Evolutionary conservation across 2,329 filamentous ascomycete genomes (phyloP), one percentile per base, ranked within the genome.

Genomic region (Beauveria rudraprayagi): DNA sequence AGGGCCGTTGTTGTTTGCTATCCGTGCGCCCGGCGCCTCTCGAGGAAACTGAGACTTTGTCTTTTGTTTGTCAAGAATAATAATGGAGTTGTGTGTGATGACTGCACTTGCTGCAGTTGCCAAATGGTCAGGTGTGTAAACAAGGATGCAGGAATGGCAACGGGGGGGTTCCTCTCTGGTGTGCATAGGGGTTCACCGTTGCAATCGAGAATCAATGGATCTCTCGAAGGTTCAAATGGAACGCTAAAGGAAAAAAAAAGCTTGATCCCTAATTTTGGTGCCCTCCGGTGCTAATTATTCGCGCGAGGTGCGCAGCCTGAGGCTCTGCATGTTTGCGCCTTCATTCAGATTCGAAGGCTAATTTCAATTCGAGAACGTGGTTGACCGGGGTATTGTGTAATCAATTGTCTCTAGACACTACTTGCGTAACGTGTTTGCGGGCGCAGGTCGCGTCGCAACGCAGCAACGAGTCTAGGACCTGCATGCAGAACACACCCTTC

Each of bases 1-100:
- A 56, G 41, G 53, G 41, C 26, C 43, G 28, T 24, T 43, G 34
- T 56, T 56, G 54, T 56, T 56, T 56, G 54, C 54, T 47, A 46
- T 56, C 54, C 26, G 41, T 56, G 54, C 54, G 10, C n/a, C 48
- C 30, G 16, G 28, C 48, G 28, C 48, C 28, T 28, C n/a, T 34
- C 10, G 28, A 10, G 28, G 28, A n/a, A 5, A n/a, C 24, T 47
- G 28, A 56, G 41, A 47, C 41, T 19, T 56, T n/a, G 8, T 30
- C 34, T 37, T n/a, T 34, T 47, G 54, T 47, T 56, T 56, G 41
- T 19, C 41, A 52, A 34, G n/a, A 37, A 34, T 5, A 34, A 30
- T 51, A 47, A 14, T 28, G 8, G 43, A 28, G n/a, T n/a, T 43
- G 22, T 26, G 34, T 37, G 34, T 37, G 34, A 37, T 37, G 34